Percentiles rank a stretch among this genome's conserved stretches.
phyloP scores from a whole-genome alignment of 176 grass and related monocot species.

The Alopecurus myosuroides region DNA sequence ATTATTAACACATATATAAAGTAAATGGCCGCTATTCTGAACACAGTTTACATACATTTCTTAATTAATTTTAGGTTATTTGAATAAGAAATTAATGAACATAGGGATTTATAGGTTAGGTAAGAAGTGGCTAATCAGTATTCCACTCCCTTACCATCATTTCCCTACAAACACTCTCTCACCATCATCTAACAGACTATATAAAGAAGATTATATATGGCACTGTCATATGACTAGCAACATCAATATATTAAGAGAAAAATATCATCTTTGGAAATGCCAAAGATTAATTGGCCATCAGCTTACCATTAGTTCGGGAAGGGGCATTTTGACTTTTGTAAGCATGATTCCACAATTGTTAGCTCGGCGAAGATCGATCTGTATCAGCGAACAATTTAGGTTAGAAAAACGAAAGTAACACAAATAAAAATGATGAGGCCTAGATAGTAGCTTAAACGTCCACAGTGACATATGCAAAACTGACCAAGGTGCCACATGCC shows the following conservation, averaged over 20 bases:
- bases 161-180: background rate
- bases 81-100: background rate
- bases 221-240: background rate
- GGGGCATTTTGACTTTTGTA: conserved; percentile 98
- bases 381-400: conserved; percentile 24
- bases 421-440: conserved; percentile 1
- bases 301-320: conserved; percentile 86
- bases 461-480: conserved; percentile 11
- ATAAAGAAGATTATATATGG: background rate
- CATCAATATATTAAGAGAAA: conserved; percentile 5
- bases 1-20: conserved; percentile 6
- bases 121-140: conserved; percentile 7
- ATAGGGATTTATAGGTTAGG: background rate
- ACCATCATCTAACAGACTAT: background rate
- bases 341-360: conserved; percentile 99
- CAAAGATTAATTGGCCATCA: conserved; percentile 1
- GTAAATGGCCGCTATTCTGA: background rate
- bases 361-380: conserved; percentile 95
- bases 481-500: background rate
- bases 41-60: conserved; percentile 9
- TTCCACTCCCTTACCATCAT: background rate
- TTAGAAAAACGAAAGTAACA: conserved; percentile 18
- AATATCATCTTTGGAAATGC: background rate
- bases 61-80: conserved; percentile 13
- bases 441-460: background rate